Evolutionary conservation across 2,329 filamentous ascomycete species (phyloP).

Genomic region (Beauveria sp.): DNA sequence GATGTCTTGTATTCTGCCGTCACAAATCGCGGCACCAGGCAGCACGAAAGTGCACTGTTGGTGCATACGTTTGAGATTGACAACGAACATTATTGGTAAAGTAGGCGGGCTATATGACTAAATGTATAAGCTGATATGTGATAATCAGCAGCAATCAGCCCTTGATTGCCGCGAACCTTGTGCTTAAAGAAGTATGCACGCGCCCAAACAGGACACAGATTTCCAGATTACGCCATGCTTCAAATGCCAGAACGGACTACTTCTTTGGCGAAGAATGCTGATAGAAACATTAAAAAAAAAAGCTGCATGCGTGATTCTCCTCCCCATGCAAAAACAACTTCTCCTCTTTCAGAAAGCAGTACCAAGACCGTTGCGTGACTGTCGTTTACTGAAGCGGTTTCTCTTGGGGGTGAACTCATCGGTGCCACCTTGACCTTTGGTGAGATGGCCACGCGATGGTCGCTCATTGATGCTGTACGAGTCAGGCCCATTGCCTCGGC

Average conservation of each 20-base stretch:
- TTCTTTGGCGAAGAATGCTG: background rate
- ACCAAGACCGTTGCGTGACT: slow-evolving; percentile 89
- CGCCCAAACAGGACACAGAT: slow-evolving; percentile 3
- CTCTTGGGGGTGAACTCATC: slow-evolving; percentile 47
- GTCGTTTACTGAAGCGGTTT: slow-evolving; percentile 79
- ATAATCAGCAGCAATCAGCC: slow-evolving; percentile 11
- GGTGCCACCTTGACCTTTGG: slow-evolving; percentile 49
- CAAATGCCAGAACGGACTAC: background rate
- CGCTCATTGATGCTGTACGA: slow-evolving; percentile 42
- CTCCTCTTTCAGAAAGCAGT: slow-evolving; percentile 60
- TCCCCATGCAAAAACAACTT: background rate
- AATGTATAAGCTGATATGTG: slow-evolving; percentile 4
- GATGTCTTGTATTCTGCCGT: too few species aligned
- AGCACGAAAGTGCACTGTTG: too few species aligned
- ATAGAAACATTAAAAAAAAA: background rate
- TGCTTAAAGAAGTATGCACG: background rate
- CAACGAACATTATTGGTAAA: too few species aligned
- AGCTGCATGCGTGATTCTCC: background rate
- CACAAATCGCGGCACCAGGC: too few species aligned
- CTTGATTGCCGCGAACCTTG: slow-evolving; percentile 8
- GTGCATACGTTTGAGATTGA: too few species aligned
- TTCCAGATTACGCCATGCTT: slow-evolving; percentile 9
- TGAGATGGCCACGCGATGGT: slow-evolving; percentile 48
- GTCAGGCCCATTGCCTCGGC: slow-evolving; percentile 45
- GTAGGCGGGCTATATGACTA: background rate